A percentile compares a stretch with the other conserved stretches of the same genome.
Evolutionary conservation across 2,329 filamentous ascomycete genomes (phyloP).

Genomic region (Arachnomyces sp.): DNA sequence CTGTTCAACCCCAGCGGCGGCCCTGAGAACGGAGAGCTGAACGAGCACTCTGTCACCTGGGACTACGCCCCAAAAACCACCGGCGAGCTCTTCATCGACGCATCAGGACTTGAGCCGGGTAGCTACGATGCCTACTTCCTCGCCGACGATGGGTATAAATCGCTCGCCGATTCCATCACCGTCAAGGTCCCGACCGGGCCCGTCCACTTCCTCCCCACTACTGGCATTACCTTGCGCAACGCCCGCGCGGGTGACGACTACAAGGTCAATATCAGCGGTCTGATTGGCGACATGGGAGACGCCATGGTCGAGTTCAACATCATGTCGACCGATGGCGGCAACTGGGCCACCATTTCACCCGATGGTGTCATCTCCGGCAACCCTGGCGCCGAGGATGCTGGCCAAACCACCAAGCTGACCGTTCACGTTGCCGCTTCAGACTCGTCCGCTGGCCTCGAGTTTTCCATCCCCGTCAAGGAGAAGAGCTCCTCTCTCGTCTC

Average conservation of each 20-base stretch:
- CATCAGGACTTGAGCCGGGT: slow-evolving; percentile 20
- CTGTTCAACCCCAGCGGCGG: neutral
- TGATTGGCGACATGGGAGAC: slow-evolving; percentile 22
- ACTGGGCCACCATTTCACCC: slow-evolving; percentile 27
- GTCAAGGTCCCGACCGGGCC: slow-evolving; percentile 16
- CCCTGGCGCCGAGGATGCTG: slow-evolving; percentile 14
- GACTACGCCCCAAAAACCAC: slow-evolving; percentile 21
- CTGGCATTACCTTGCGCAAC: slow-evolving; percentile 25
- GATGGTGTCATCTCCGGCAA: slow-evolving; percentile 32
- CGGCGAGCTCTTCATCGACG: slow-evolving; percentile 22
- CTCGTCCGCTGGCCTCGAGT: slow-evolving; percentile 18
- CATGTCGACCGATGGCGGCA: slow-evolving; percentile 8
- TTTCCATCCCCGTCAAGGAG: slow-evolving; percentile 27
- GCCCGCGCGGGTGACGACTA: slow-evolving; percentile 29
- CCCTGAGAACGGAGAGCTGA: neutral
- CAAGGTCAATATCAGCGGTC: slow-evolving; percentile 24
- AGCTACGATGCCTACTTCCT: slow-evolving; percentile 33
- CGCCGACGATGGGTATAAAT: slow-evolving; percentile 29
- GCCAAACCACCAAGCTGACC: slow-evolving; percentile 14
- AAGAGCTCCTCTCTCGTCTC: slow-evolving; percentile 19
- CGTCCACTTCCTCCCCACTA: slow-evolving; percentile 4
- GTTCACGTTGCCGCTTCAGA: slow-evolving; percentile 21
- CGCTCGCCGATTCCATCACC: slow-evolving; percentile 28
- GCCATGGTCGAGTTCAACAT: slow-evolving; percentile 22
- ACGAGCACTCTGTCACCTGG: slow-evolving; percentile 25